Conservation (phyloP, 2,329 filamentous ascomycete genomes). For the Cladophialophora bantiana region DNA sequence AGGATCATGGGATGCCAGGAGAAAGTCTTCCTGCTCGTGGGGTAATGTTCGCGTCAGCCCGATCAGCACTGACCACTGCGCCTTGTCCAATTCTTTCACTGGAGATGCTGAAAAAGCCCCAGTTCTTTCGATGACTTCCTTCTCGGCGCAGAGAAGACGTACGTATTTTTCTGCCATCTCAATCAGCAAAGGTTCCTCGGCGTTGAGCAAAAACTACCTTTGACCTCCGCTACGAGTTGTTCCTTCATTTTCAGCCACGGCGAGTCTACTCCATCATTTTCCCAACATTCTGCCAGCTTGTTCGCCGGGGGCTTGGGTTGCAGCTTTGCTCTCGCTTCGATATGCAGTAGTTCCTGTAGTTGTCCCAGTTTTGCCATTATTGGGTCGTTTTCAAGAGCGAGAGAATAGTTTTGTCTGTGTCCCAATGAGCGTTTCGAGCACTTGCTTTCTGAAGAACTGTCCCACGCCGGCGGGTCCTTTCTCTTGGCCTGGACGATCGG, state of each 20-base stretch:
- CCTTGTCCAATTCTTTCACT: slow-evolving; percentile 61
- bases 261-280: not conserved
- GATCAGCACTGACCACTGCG: slow-evolving; percentile 86
- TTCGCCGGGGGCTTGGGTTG: not conserved
- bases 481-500: not conserved
- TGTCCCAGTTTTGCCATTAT: not conserved
- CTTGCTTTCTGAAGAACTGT: not conserved
- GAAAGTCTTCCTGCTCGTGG: slow-evolving; percentile 84
- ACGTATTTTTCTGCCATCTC: slow-evolving; percentile 47
- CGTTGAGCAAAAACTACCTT: slow-evolving; percentile 52
- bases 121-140: slow-evolving; percentile 81
- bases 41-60: slow-evolving; percentile 80
- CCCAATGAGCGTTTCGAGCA: not conserved
- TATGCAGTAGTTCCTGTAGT: not conserved
- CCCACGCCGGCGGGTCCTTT: slow-evolving; percentile 5
- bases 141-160: slow-evolving; percentile 65
- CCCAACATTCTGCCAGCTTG: not conserved
- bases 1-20: slow-evolving; percentile 64
- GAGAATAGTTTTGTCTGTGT: not conserved
- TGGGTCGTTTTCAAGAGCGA: not conserved
- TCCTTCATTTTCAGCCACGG: slow-evolving; percentile 69
- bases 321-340: not conserved
- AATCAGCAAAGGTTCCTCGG: not conserved
- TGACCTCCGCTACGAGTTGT: slow-evolving; percentile 80
- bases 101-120: slow-evolving; percentile 60